Base-by-base conservation (phyloP, 1,284 basidiomycete genomes). In the Tilletia walkeri region DNA sequence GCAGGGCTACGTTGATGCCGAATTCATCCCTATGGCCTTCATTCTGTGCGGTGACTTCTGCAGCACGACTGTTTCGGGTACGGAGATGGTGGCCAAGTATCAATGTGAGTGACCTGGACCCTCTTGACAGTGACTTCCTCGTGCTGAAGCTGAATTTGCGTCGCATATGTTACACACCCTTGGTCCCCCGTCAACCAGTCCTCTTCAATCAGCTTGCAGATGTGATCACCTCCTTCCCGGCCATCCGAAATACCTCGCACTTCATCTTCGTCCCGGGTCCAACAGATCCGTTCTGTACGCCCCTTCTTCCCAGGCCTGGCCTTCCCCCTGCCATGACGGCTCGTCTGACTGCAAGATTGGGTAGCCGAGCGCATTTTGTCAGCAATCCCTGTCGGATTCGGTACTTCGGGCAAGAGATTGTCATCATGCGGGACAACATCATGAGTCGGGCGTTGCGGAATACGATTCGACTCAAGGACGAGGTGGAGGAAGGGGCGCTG, bases 221-320 rank as follows among this genome's bases (percentile, higher is more conserved):
- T 74, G 86, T 97, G 30, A 90, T 99, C 69, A 85, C 89, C 4
- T 87, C 89, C 3, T 95, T 94, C 79, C 91, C 93, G 2, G 81
- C 87, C 36, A 89, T 98, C 66, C 88, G 90, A 16, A 88, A 89
- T 9, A 86, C 86, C 49, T 94, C 93, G 0, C 93, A 96, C 80
- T 95, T 98, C 84, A 88, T 99, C 67, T 89, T 99, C 75, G 91
- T 99, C 14, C 95, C 95, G 1, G 95, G 96, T 0, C 95, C 96
- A 1, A 85, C 92, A 65, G 95, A 99, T 85, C 88, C 96, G 5
- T 88, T 87, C 84, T 67, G 77, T 1, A 81, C 85, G 18, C 70
- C 87, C 89, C 70, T 92, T 89, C 85, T 97, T 2, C 95, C 95
- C 14, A 89, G 93, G 18, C 77, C 75, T 4, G 67, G 75, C 6